These are phyloP conservation scores for Pseudonectria buxi DNA, from an alignment of 2,329 filamentous ascomycete genomes.

Conservation along the genomic window DNA sequence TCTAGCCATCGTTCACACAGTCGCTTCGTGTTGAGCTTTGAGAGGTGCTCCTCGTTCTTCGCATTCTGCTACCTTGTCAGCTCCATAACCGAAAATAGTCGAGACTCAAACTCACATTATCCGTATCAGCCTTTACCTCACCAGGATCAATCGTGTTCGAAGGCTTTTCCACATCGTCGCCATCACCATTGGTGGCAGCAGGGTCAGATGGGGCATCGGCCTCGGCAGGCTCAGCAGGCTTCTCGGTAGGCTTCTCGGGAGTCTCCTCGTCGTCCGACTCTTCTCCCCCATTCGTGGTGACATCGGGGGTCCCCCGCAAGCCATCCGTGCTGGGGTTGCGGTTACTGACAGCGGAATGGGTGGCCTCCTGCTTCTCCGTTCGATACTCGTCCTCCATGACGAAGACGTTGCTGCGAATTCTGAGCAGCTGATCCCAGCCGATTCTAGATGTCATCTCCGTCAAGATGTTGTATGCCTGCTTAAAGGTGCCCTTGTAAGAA, in stretches of 20 bases:
- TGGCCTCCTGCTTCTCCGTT: conserved; percentile 67
- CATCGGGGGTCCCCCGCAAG: conserved; percentile 63
- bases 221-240: conserved; percentile 23
- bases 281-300: conserved; percentile 42
- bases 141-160: conserved; percentile 71
- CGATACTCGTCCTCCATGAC: conserved; percentile 99
- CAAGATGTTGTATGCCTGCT: conserved; percentile 86
- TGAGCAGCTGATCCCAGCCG: conserved; percentile 93
- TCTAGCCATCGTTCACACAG: conserved; percentile 97
- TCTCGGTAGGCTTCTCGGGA: conserved; percentile 25
- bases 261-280: conserved; percentile 30
- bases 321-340: conserved; percentile 75
- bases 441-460: conserved; percentile 96
- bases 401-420: conserved; percentile 92
- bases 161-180: conserved; percentile 62
- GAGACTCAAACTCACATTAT: conserved; percentile 52
- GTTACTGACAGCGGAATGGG: conserved; percentile 41
- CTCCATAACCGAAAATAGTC: neutral
- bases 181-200: conserved; percentile 26
- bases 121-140: conserved; percentile 67
- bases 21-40: conserved; percentile 92
- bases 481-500: conserved; percentile 89
- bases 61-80: conserved; percentile 42
- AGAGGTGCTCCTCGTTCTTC: conserved; percentile 65
- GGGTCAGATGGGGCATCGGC: conserved; percentile 23